phyloP scores from a whole-genome alignment of 345 rosid species.

The Pistacia integerrima region DNA sequence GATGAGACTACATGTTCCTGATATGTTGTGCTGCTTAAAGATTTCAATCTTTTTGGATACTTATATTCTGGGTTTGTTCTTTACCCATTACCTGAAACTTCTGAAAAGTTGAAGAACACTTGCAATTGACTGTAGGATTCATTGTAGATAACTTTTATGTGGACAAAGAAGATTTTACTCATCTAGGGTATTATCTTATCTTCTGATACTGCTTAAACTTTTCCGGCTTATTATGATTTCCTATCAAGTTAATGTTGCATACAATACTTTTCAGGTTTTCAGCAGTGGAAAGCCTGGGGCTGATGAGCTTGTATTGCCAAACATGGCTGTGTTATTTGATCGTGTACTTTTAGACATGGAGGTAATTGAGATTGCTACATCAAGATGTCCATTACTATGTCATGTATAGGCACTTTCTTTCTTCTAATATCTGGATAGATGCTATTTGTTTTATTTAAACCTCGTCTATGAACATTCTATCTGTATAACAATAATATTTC shows the following conservation, averaged over 20 bases:
- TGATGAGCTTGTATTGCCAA: slow-evolving; percentile 65
- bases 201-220: neutral
- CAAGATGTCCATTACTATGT: slow-evolving; percentile 20
- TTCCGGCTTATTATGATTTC: neutral
- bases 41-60: neutral
- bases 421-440: neutral
- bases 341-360: slow-evolving; percentile 77
- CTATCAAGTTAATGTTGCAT: neutral
- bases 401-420: neutral
- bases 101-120: neutral
- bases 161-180: neutral
- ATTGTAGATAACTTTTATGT: slow-evolving; percentile 8
- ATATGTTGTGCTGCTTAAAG: neutral
- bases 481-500: slow-evolving; percentile 28
- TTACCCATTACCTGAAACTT: neutral
- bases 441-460: slow-evolving; percentile 18
- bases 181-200: slow-evolving; percentile 5
- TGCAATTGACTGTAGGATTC: slow-evolving; percentile 1
- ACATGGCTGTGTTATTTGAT: slow-evolving; percentile 81
- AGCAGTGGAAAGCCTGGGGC: slow-evolving; percentile 67
- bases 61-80: neutral
- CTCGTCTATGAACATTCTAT: slow-evolving; percentile 20
- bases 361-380: slow-evolving; percentile 46
- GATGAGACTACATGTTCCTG: neutral
- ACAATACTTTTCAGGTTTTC: slow-evolving; percentile 53